Evolutionary conservation across 768 basidiomycete genomes (phyloP).

Genomic region (Pholiota conissans): DNA sequence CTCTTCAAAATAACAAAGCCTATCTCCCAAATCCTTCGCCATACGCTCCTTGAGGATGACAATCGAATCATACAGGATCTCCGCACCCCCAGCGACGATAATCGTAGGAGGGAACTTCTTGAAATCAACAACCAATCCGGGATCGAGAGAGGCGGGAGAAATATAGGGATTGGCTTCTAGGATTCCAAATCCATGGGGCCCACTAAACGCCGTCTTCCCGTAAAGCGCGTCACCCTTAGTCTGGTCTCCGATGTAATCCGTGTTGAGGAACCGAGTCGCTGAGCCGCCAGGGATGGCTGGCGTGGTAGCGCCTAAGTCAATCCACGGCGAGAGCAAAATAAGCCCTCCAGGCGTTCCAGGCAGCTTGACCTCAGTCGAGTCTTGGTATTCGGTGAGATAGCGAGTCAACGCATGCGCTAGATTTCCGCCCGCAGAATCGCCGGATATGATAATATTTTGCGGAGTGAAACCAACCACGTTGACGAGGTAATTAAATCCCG

Average conservation of each 20-base stretch:
- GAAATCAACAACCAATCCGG: slow-evolving; percentile 40
- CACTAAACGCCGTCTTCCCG: slow-evolving; percentile 45
- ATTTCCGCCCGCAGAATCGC: slow-evolving; percentile 81
- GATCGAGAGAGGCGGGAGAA: slow-evolving; percentile 53
- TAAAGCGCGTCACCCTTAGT: slow-evolving; percentile 12
- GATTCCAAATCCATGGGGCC: slow-evolving; percentile 46
- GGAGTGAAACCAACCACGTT: slow-evolving; percentile 55
- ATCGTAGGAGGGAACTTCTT: slow-evolving; percentile 61
- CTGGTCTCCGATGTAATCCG: slow-evolving; percentile 45
- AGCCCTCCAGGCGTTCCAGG: slow-evolving; percentile 48
- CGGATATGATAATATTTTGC: slow-evolving; percentile 62
- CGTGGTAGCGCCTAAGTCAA: slow-evolving; percentile 44
- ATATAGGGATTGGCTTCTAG: slow-evolving; percentile 52
- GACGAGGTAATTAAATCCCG: slow-evolving; percentile 73
- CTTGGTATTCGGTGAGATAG: slow-evolving; percentile 55
- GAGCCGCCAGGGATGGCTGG: slow-evolving; percentile 36
- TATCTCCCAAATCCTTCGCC: slow-evolving; percentile 50
- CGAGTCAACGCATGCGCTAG: slow-evolving; percentile 63
- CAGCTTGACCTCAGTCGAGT: slow-evolving; percentile 27
- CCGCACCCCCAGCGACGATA: slow-evolving; percentile 56
- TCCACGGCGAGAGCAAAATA: slow-evolving; percentile 57
- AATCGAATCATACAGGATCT: slow-evolving; percentile 56
- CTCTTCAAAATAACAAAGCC: slow-evolving; percentile 49
- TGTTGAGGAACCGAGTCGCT: slow-evolving; percentile 26
- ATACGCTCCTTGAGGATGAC: slow-evolving; percentile 46